phyloP scores from a whole-genome alignment of 371 early-diverging fungal species.

The Rhizomucor miehei region DNA sequence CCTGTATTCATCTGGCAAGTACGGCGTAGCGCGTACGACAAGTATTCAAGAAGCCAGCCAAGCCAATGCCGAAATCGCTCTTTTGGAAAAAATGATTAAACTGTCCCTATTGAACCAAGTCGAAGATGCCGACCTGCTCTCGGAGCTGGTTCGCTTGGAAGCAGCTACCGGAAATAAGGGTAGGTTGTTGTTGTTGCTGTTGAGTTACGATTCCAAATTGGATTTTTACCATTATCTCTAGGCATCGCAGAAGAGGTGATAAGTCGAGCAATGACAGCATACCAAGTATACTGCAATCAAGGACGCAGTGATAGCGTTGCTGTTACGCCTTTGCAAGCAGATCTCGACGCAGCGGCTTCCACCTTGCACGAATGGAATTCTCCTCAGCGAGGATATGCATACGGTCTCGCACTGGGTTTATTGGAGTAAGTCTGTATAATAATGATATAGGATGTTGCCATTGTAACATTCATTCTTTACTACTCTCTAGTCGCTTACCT shows the following conservation, averaged over 20 bases:
- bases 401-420: slow-evolving; percentile 31
- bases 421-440: slow-evolving; percentile 12
- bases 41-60: slow-evolving; percentile 7
- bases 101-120: slow-evolving; percentile 31
- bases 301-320: slow-evolving; percentile 1
- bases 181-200: slow-evolving; percentile 4
- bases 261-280: slow-evolving; percentile 14
- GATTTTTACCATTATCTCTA: too few species aligned
- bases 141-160: slow-evolving; percentile 28
- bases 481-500: slow-evolving; percentile 15
- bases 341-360: neutral
- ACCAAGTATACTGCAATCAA: slow-evolving; percentile 17
- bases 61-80: neutral
- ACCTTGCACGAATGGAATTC: slow-evolving; percentile 22
- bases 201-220: too few species aligned
- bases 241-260: slow-evolving; percentile 20
- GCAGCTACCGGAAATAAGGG: slow-evolving; percentile 14
- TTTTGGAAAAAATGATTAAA: slow-evolving; percentile 12
- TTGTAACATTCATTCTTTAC: neutral
- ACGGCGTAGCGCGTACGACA: slow-evolving; percentile 28
- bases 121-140: slow-evolving; percentile 35
- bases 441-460: neutral
- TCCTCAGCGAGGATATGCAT: slow-evolving; percentile 24
- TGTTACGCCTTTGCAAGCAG: slow-evolving; percentile 1
- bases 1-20: slow-evolving; percentile 23